Base-by-base conservation (phyloP, 129 eudicot species). In the Ambrosia trifida region DNA sequence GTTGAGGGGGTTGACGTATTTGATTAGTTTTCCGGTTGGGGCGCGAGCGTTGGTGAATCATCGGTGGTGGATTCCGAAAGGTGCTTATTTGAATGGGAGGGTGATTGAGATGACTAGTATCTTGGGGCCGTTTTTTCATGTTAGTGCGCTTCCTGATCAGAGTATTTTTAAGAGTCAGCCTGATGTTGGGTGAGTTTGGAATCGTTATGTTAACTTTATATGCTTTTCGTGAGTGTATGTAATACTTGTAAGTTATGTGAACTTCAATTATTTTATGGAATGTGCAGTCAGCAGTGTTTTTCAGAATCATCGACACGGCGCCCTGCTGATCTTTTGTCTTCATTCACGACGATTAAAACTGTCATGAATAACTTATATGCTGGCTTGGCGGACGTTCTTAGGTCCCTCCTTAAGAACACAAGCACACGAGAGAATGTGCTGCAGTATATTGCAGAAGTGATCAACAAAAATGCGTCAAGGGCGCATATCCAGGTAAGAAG, bases 71-170 rank as follows among this genome's bases (percentile, higher is more conserved):
- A 85, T 89, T 17, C 96, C 98, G 0, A 85, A 83, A 59, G 85
- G 98, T 16, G 76, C 78, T 5, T 94, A 81, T 52, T 60, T 89
- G 78, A 94, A 87, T 52, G 98, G 98, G 3, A 84, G 98, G 31
- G 95, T 81, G 7, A 89, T 94, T 45, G 98, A 94, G 72, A 90
- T 87, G 96, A 84, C 96, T 1, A 94, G 96, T 78, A 94, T 94
- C 61, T 78, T 94, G 83, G 98, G 98, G 30, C 96, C 96, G 0
- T 94, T 94, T 75, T 94, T 94, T 70, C 98, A 89, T 87, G 91
- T 94, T 38, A 94, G 98, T 79, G 98, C 96, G 10, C 80, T 94
- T 70, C 95, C 98, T 41, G 98, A 94, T 85, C 90, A 87, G 62
- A 59, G 78, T 36, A 74, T 87, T 14, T 94, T 87, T 85, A 87